Evolutionary conservation across 768 basidiomycete genomes (phyloP), one percentile per base, ranked within the genome.

Genomic region (Pleurotus djamor): DNA sequence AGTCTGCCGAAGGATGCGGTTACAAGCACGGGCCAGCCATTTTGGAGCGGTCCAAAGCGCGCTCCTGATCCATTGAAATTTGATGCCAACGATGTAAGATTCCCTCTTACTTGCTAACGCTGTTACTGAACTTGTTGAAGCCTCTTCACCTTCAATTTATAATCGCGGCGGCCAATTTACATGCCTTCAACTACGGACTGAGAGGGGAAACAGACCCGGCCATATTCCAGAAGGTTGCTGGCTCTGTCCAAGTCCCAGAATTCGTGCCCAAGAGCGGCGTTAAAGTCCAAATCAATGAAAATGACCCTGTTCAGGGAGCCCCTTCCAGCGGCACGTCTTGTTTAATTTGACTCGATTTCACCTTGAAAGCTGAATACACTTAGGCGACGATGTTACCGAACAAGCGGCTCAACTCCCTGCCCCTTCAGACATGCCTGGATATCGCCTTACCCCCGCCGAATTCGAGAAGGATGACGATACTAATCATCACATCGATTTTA

Each of bases 381-480:
- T 32, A 84, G 84, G 76, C 58, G 84, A 80, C 52, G 85, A 89
- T 51, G 66, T 79, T 5, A 74, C 79, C 5, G 82, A 83, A 14
- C 72, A 93, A 56, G 67, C 83, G 52, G 81, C 86, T 63, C 82
- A 88, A 62, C 78, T 99, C 17, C 97, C 97, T 21, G 73, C 90
- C 14, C 96, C 97, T 0, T 92, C 95, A 2, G 92, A 92, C 14
- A 78, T 99, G 44, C 96, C 90, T 52, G 97, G 97, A n/a, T 99
- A 96, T 77, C 90, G 97, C 57, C 83, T 99, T 50, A 91, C 80
- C 54, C 93, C 96, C 2, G 96, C 96, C 52, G 95, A 97, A 67
- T 99, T 99, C 64, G 97, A 99, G 80, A 99, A 99, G 77, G 97
- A 99, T 68, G 96, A 98, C 66, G 97, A 99, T 69, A 84, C 90